phyloP scores from a whole-genome alignment of 116 monocot genomes.

The Thalassia testudinum region DNA sequence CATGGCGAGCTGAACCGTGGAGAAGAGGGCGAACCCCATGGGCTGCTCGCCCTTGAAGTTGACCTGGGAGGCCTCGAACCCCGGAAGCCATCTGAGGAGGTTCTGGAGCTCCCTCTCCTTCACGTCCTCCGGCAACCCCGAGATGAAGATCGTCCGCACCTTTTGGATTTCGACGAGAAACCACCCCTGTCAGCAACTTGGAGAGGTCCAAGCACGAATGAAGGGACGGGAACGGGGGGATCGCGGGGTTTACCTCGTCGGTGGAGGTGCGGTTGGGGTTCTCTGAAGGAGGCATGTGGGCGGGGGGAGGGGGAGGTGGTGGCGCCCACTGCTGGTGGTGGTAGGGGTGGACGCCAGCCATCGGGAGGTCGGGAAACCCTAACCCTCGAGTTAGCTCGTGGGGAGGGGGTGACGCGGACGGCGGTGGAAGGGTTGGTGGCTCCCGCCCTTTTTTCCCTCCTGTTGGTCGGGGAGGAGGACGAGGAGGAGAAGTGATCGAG shows the following conservation, averaged over 20 bases:
- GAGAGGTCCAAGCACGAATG: background rate
- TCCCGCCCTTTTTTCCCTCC: too few relatives aligned
- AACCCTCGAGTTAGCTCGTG: too few relatives aligned
- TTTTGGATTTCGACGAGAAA: conserved; percentile 17
- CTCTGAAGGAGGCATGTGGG: conserved; percentile 23
- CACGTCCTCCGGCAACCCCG: too few relatives aligned
- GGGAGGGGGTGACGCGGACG: too few relatives aligned
- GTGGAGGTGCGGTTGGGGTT: conserved; percentile 15
- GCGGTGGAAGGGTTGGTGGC: too few relatives aligned
- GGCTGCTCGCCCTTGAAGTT: conserved; percentile 76
- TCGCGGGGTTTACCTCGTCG: conserved; percentile 32
- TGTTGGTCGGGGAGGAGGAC: too few relatives aligned
- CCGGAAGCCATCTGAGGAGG: conserved; percentile 22
- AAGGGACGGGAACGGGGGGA: background rate
- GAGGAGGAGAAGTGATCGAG: too few relatives aligned
- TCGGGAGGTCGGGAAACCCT: conserved; percentile 31
- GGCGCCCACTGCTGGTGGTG: conserved; percentile 54
- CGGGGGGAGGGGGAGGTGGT: conserved; percentile 22
- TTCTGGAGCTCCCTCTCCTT: too few relatives aligned
- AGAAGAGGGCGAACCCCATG: conserved; percentile 94
- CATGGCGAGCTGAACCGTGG: conserved; percentile 55
- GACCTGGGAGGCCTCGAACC: conserved; percentile 21
- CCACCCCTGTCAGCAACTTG: conserved; percentile 8
- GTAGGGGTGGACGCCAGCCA: conserved; percentile 61
- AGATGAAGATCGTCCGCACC: too few relatives aligned